Evolutionary conservation across 2,329 filamentous ascomycete genomes (phyloP).

Genomic region (Pseudogymnoascus sp.): DNA sequence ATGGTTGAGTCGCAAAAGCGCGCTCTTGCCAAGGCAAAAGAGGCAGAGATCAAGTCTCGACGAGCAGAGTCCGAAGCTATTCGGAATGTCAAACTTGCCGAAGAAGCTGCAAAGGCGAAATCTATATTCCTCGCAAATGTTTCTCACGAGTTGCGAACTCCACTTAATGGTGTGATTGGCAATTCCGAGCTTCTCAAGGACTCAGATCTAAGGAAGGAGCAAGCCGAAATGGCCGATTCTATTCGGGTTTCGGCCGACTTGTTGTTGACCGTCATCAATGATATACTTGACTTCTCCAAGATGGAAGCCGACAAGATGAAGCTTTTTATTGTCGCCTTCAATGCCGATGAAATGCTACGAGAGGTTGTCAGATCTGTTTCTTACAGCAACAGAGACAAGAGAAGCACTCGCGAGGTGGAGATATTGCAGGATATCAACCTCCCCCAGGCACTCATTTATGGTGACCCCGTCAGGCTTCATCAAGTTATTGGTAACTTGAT

Average conservation of each 20-base stretch:
- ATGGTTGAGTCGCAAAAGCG: conserved; percentile 73
- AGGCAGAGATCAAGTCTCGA: conserved; percentile 70
- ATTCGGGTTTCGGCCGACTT: conserved; percentile 82
- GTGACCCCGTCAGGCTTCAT: conserved; percentile 59
- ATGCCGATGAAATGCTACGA: conserved; percentile 55
- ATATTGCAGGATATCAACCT: conserved; percentile 65
- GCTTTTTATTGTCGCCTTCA: conserved; percentile 64
- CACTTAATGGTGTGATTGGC: conserved; percentile 81
- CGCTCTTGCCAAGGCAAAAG: conserved; percentile 62
- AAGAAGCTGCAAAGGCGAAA: conserved; percentile 77
- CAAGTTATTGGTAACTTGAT: conserved; percentile 76
- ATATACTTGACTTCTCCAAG: conserved; percentile 92
- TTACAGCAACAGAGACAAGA: conserved; percentile 58
- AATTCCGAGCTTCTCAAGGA: conserved; percentile 79
- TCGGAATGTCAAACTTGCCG: conserved; percentile 71
- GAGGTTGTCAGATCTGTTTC: conserved; percentile 60
- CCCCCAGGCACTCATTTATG: conserved; percentile 59
- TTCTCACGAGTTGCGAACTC: conserved; percentile 73
- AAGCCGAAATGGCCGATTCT: conserved; percentile 79
- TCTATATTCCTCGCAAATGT: conserved; percentile 75
- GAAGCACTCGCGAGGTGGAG: conserved; percentile 53
- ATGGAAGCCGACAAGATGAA: conserved; percentile 86
- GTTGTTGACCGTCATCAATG: conserved; percentile 86
- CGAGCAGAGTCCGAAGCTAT: conserved; percentile 68
- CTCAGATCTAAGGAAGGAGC: conserved; percentile 65